Evolutionary conservation across 768 basidiomycete genomes (phyloP).

Genomic region (Boletellus emodensis): DNA sequence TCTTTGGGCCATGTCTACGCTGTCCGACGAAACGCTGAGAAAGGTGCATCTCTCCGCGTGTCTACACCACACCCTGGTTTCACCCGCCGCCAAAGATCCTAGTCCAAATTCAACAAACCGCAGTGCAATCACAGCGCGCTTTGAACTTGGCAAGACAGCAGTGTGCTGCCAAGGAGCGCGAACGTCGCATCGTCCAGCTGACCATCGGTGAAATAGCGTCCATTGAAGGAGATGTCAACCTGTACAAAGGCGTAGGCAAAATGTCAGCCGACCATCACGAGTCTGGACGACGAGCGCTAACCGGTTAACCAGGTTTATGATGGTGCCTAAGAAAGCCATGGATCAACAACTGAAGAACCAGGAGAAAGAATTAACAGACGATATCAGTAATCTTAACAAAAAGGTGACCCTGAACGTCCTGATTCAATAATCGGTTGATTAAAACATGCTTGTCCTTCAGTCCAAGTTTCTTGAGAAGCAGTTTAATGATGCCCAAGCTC

Average conservation of each 20-base stretch:
- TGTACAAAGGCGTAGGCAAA: conserved; percentile 95
- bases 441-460: conserved; percentile 35
- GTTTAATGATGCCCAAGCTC: conserved; percentile 83
- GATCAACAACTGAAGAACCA: conserved; percentile 68
- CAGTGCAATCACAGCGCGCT: conserved; percentile 77
- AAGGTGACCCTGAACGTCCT: conserved; percentile 51
- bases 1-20: conserved; percentile 40
- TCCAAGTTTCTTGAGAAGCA: conserved; percentile 92
- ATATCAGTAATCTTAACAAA: conserved; percentile 76
- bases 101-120: conserved; percentile 89
- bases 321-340: conserved; percentile 76
- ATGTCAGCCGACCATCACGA: conserved; percentile 49
- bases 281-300: conserved; percentile 1
- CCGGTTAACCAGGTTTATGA: conserved; percentile 70
- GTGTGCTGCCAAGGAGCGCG: conserved; percentile 76
- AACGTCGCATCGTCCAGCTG: conserved; percentile 83
- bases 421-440: not conserved
- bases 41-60: conserved; percentile 46
- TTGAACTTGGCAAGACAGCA: conserved; percentile 74
- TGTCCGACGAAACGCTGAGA: conserved; percentile 78
- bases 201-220: conserved; percentile 79
- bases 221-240: conserved; percentile 67
- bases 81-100: conserved; percentile 59
- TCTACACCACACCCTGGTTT: conserved; percentile 9
- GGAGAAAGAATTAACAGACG: conserved; percentile 82